A percentile compares a stretch with the other conserved stretches of the same genome.
Evolutionary conservation across 2,329 filamentous ascomycete species (phyloP).

Genomic region (Magnaporthales sp.): DNA sequence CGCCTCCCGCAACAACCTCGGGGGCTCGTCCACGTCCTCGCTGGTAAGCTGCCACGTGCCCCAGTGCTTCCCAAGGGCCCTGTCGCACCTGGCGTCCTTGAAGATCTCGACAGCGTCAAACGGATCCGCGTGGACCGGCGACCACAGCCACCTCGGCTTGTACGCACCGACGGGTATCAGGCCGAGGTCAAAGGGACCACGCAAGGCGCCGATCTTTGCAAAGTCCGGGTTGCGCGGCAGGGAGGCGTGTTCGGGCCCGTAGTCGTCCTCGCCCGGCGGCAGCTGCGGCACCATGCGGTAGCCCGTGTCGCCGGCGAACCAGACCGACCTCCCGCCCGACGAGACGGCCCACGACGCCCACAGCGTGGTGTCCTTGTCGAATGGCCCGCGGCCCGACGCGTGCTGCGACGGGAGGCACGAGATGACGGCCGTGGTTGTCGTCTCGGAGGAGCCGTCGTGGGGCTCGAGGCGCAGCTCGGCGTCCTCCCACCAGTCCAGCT

Average conservation of each 20-base stretch:
- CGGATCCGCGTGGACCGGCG: slow-evolving; percentile 76
- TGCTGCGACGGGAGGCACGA: slow-evolving; percentile 82
- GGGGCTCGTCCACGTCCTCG: slow-evolving; percentile 81
- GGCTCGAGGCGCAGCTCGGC: slow-evolving; percentile 56
- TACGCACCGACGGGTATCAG: slow-evolving; percentile 93
- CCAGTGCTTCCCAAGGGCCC: slow-evolving; percentile 86
- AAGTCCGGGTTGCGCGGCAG: slow-evolving; percentile 77
- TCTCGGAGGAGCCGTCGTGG: slow-evolving; percentile 23
- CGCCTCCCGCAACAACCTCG: slow-evolving; percentile 61
- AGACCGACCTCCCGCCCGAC: slow-evolving; percentile 69
- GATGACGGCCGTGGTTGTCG: slow-evolving; percentile 64
- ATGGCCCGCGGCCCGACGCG: slow-evolving; percentile 56
- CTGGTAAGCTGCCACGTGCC: slow-evolving; percentile 80
- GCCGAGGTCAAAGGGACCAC: slow-evolving; percentile 84
- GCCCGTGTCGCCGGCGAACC: slow-evolving; percentile 85
- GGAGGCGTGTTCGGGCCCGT: slow-evolving; percentile 54
- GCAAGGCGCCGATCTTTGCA: slow-evolving; percentile 66
- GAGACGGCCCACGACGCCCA: slow-evolving; percentile 83
- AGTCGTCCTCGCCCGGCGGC: slow-evolving; percentile 58
- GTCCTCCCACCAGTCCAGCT: slow-evolving; percentile 94
- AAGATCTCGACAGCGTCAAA: slow-evolving; percentile 88
- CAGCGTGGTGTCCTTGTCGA: slow-evolving; percentile 67
- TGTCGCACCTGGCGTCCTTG: slow-evolving; percentile 66
- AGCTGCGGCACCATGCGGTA: slow-evolving; percentile 70
- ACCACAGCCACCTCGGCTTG: slow-evolving; percentile 63